Evolutionary conservation across 2,329 filamentous ascomycete genomes (phyloP), one percentile per base, ranked within the genome.

Genomic region (Ascochyta fabae): DNA sequence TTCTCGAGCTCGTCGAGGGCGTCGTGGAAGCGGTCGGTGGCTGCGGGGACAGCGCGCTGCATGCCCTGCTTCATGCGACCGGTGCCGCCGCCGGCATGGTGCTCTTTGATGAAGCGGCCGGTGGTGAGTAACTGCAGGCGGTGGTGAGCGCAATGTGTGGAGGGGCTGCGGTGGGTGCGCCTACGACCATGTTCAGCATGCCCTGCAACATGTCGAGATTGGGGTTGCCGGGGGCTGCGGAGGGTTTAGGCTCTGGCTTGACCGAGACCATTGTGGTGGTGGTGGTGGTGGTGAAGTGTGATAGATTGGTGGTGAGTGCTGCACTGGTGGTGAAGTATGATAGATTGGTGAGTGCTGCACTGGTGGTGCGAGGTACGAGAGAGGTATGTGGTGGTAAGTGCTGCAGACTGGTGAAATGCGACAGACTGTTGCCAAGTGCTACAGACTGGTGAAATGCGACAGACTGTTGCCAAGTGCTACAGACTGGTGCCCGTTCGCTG

Each of bases 1-100:
- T 74, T 73, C 61, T 83, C 80, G 13, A 84, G 73, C 53, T 78
- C 73, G 67, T 84, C 81, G n/a, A 83, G 76, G n/a, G 78, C 77
- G 42, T 80, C 75, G 61, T 84, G 79, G 57, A 80, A 83, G 59
- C 75, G 70, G 31, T 73, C 70, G 15, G 74, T 69, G 26, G 78
- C 78, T 15, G 64, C 66, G 3, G 79, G 76, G 13, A 83, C 66
- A 36, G 68, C 73, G 46, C 78, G 71, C 58, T 77, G 68, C 60
- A 75, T 29, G 58, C 61, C 50, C 58, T 69, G 46, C 66, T 71
- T 59, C 62, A 68, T 68, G 48, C 68, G 72, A 24, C 63, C 66
- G 2, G 67, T 64, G 56, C 66, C 67, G 16, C 63, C 64, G 59
- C 66, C 67, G 6, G 61, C 57, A 36, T 71, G 73, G 29, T 76